Percentiles rank a stretch among this genome's conserved stretches.
Evolutionary conservation across 345 rosid genomes (phyloP).

Genomic region (Eucalyptus albens): DNA sequence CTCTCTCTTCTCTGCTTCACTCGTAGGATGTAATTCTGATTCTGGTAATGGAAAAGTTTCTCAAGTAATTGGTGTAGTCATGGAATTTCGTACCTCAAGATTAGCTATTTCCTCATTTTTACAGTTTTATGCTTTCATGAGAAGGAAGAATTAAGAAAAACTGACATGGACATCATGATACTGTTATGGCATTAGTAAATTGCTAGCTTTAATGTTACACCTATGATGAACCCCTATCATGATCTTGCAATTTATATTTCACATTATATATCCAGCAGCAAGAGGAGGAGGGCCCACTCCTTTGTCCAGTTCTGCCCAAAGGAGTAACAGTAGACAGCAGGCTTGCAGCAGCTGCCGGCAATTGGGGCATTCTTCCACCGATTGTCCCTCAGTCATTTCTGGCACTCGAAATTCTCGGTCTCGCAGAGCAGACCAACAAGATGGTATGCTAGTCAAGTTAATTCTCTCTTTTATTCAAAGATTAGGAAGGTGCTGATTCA

Average conservation of each 20-base stretch:
- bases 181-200: neutral
- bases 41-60: neutral
- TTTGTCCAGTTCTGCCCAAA: conserved; percentile 38
- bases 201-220: neutral
- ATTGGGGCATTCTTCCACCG: conserved; percentile 58
- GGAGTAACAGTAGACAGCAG: conserved; percentile 35
- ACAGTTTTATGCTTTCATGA: neutral
- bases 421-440: conserved; percentile 22
- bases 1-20: neutral
- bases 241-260: neutral
- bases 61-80: neutral
- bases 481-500: neutral
- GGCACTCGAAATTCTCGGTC: conserved; percentile 33
- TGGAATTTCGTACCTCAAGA: neutral
- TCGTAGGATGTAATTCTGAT: neutral
- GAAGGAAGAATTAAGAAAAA: neutral
- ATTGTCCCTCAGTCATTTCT: conserved; percentile 54
- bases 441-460: conserved; percentile 19
- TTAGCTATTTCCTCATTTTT: neutral
- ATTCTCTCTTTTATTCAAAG: neutral
- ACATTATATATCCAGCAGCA: conserved; percentile 11
- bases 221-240: neutral
- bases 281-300: conserved; percentile 46
- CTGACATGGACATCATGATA: neutral
- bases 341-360: conserved; percentile 68